These are phyloP conservation scores for Boletellus ananiceps DNA, from an alignment of 768 basidiomycete species.

Conservation along the genomic window DNA sequence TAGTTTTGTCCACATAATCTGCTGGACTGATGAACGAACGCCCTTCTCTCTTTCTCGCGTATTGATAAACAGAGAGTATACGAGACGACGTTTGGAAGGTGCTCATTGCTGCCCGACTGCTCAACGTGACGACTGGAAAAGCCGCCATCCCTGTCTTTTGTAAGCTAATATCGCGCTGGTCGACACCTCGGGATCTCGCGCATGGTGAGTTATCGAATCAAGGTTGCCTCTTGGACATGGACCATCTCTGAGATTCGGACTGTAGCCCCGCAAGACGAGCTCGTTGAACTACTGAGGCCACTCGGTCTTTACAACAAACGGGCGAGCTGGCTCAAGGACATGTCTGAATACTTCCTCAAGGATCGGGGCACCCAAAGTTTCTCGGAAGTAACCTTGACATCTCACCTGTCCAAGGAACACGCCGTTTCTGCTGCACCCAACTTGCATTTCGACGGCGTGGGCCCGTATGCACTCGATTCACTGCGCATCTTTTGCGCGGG, in stretches of 20 bases:
- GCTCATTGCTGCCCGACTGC: conserved; percentile 58
- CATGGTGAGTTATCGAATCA: conserved; percentile 38
- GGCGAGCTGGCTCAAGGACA: conserved; percentile 47
- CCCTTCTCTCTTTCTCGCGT: too few species aligned
- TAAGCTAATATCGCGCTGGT: conserved; percentile 52
- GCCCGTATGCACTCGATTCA: conserved; percentile 70
- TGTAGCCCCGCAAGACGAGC: conserved; percentile 41
- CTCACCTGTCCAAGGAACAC: neutral
- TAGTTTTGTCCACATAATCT: neutral
- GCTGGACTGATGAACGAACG: neutral
- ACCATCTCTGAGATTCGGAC: neutral
- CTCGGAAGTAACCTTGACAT: neutral
- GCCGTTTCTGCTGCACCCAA: conserved; percentile 39
- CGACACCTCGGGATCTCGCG: conserved; percentile 50
- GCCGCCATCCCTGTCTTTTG: conserved; percentile 64
- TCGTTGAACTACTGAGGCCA: conserved; percentile 43
- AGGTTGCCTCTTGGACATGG: neutral
- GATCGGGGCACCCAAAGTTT: conserved; percentile 33
- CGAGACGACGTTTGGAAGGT: conserved; percentile 64
- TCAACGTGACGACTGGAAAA: conserved; percentile 67
- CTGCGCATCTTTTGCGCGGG: conserved; percentile 62
- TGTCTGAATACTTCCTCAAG: conserved; percentile 50
- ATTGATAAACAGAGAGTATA: conserved; percentile 39
- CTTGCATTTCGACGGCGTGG: conserved; percentile 60
- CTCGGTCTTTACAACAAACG: conserved; percentile 61